These are phyloP conservation scores for Pythium insidiosum DNA, from an alignment of 352 stramenopile species.

Conservation along the genomic window DNA sequence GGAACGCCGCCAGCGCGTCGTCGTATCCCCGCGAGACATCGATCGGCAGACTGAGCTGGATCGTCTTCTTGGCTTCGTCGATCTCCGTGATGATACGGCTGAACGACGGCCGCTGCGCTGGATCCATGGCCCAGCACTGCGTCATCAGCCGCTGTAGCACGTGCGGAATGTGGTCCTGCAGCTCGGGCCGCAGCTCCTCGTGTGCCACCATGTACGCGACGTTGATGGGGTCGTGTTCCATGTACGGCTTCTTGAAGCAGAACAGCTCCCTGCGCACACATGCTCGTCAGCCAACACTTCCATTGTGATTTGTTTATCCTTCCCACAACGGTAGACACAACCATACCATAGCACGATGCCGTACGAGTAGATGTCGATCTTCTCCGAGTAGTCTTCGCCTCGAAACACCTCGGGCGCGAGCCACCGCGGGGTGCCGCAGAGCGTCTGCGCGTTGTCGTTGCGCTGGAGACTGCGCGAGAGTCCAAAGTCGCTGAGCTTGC, in stretches of 20 bases:
- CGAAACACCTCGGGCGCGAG: conserved; percentile 78
- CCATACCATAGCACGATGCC: conserved; percentile 74
- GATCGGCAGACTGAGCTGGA: conserved; percentile 43
- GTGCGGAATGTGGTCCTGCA: conserved; percentile 57
- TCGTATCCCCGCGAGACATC: conserved; percentile 42
- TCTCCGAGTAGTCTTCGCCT: conserved; percentile 77
- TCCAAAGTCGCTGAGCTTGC: conserved; percentile 73
- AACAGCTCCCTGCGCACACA: conserved; percentile 57
- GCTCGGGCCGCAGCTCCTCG: conserved; percentile 54
- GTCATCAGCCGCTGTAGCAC: conserved; percentile 62
- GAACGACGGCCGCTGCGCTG: conserved; percentile 48
- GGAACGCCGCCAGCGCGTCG: conserved; percentile 21
- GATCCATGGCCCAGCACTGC: conserved; percentile 51
- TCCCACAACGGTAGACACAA: background rate
- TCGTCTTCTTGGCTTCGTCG: conserved; percentile 45
- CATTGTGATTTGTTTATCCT: too few species aligned
- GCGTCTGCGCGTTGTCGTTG: conserved; percentile 60
- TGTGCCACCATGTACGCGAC: conserved; percentile 69
- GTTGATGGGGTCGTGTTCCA: conserved; percentile 75
- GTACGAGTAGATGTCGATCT: conserved; percentile 82
- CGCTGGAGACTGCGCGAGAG: conserved; percentile 60
- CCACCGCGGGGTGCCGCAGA: conserved; percentile 72
- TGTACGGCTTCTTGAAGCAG: conserved; percentile 78
- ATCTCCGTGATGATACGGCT: conserved; percentile 46
- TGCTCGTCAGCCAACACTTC: too few species aligned